Evolutionary conservation across 768 basidiomycete genomes (phyloP).

Genomic region (Clitopilus passeckerianus): DNA sequence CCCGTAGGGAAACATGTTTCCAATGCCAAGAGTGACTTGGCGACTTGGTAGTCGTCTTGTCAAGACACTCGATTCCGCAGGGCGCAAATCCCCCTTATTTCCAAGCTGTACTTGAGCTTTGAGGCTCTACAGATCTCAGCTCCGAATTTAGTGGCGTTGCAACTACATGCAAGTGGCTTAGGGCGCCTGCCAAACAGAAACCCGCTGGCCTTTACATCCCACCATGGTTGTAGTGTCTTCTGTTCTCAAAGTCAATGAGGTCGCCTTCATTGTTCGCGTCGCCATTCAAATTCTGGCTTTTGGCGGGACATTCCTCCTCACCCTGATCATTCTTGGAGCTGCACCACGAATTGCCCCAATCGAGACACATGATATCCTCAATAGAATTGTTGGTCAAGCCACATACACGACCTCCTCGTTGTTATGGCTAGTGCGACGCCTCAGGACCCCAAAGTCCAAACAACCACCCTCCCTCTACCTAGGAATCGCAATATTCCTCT

Average conservation of each 20-base stretch:
- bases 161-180: not conserved
- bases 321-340: slow-evolving; percentile 13
- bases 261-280: slow-evolving; percentile 19
- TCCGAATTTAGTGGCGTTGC: not conserved
- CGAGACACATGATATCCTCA: slow-evolving; percentile 17
- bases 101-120: too few species aligned
- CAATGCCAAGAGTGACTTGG: too few species aligned
- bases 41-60: too few species aligned
- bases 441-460: slow-evolving; percentile 7
- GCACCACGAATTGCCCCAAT: slow-evolving; percentile 15
- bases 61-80: too few species aligned
- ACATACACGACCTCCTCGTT: slow-evolving; percentile 8
- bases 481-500: slow-evolving; percentile 13
- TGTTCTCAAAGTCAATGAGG: slow-evolving; percentile 12
- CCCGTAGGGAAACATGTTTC: too few species aligned
- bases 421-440: slow-evolving; percentile 14
- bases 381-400: slow-evolving; percentile 13
- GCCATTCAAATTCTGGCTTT: slow-evolving; percentile 17
- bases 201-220: not conserved
- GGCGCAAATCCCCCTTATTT: too few species aligned
- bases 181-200: not conserved
- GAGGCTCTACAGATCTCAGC: not conserved
- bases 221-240: not conserved
- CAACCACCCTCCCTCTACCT: slow-evolving; percentile 8
- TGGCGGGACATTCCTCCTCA: slow-evolving; percentile 12